Conservation (phyloP, 2,329 filamentous ascomycete species). For the Scedosporium minutisporum region DNA sequence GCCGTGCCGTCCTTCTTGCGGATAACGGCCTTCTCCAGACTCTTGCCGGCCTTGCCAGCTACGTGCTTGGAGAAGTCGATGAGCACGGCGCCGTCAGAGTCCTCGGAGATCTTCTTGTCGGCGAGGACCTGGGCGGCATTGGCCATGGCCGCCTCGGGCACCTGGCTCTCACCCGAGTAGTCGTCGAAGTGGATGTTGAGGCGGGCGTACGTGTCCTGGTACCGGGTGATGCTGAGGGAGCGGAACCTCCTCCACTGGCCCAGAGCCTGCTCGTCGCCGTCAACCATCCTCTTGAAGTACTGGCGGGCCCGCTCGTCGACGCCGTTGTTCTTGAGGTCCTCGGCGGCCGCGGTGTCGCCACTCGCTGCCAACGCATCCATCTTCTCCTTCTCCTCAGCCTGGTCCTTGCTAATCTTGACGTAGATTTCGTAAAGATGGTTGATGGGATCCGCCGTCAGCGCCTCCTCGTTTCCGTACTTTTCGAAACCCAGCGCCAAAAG, state of each 20-base stretch:
- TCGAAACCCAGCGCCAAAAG: slow-evolving; percentile 67
- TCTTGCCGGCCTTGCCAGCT: slow-evolving; percentile 56
- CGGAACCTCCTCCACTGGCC: slow-evolving; percentile 57
- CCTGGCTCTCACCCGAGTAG: slow-evolving; percentile 67
- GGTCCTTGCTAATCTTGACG: slow-evolving; percentile 63
- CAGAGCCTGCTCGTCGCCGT: slow-evolving; percentile 51
- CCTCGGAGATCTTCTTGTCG: slow-evolving; percentile 55
- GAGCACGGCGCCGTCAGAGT: slow-evolving; percentile 62
- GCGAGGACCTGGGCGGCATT: slow-evolving; percentile 51
- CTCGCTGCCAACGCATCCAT: slow-evolving; percentile 47
- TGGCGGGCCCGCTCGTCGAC: slow-evolving; percentile 66
- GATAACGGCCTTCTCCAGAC: slow-evolving; percentile 60
- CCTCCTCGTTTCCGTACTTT: slow-evolving; percentile 64
- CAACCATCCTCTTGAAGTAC: slow-evolving; percentile 64
- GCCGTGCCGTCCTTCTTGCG: slow-evolving; percentile 67
- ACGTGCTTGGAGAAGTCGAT: slow-evolving; percentile 63
- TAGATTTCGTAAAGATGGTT: slow-evolving; percentile 78
- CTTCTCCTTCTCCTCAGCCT: slow-evolving; percentile 55
- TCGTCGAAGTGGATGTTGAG: slow-evolving; percentile 64
- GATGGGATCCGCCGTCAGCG: slow-evolving; percentile 63
- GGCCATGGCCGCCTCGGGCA: slow-evolving; percentile 57
- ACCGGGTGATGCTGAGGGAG: slow-evolving; percentile 56
- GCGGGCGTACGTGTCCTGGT: slow-evolving; percentile 58
- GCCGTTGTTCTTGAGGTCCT: slow-evolving; percentile 40
- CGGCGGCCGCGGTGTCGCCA: slow-evolving; percentile 20